A percentile compares a stretch with the other conserved stretches of the same genome.
phyloP scores from a whole-genome alignment of 805 yeast genomes.

The Ogataea salicorniae region DNA sequence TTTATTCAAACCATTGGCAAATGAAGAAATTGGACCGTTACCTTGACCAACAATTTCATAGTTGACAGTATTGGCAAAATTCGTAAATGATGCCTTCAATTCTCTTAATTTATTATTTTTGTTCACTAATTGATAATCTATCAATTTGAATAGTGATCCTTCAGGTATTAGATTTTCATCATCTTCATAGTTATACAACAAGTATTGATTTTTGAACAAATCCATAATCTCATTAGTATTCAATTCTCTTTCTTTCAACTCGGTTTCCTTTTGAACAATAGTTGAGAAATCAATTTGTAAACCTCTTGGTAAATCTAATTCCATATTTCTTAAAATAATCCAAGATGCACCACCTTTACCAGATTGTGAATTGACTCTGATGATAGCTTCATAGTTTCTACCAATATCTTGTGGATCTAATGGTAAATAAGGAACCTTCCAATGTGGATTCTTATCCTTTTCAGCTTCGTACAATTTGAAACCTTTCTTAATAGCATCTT shows the following conservation, averaged over 20 bases:
- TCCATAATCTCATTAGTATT: conserved; percentile 57
- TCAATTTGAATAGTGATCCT: conserved; percentile 20
- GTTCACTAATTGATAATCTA: conserved; percentile 23
- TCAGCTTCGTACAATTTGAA: conserved; percentile 46
- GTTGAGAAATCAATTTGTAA: conserved; percentile 72
- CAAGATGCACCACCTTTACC: conserved; percentile 91
- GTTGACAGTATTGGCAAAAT: conserved; percentile 32
- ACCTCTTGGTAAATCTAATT: conserved; percentile 76
- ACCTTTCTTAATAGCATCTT: conserved; percentile 85
- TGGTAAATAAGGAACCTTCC: conserved; percentile 81
- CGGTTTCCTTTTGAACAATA: conserved; percentile 67
- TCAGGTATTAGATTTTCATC: conserved; percentile 15
- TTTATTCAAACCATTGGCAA: conserved; percentile 53
- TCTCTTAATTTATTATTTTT: conserved; percentile 37
- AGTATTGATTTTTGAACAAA: conserved; percentile 59
- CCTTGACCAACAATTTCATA: conserved; percentile 53
- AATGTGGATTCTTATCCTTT: conserved; percentile 35
- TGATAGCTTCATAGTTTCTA: conserved; percentile 87
- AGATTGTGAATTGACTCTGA: conserved; percentile 81
- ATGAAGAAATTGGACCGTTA: conserved; percentile 80
- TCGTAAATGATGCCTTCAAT: conserved; percentile 44
- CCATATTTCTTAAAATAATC: conserved; percentile 72
- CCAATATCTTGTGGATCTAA: conserved; percentile 83
- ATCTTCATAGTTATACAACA: conserved; percentile 31
- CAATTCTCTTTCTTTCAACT: conserved; percentile 66